phyloP scores from a whole-genome alignment of 768 basidiomycete genomes.

The Asterophora lycoperdoides region DNA sequence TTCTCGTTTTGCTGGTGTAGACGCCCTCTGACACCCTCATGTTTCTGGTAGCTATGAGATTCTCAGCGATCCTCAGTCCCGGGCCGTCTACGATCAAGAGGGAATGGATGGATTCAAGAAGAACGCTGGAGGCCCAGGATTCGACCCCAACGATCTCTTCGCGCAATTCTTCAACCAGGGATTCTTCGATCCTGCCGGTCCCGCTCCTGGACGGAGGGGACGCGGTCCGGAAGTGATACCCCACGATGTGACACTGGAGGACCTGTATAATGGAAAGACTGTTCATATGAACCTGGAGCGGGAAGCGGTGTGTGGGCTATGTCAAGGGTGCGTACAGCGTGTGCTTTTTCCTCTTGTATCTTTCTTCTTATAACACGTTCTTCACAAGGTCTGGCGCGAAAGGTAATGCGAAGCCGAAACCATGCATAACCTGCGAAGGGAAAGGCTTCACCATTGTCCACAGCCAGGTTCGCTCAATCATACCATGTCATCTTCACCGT shows the following conservation, averaged over 20 bases:
- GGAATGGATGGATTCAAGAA: constrained; percentile 68
- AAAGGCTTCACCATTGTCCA: constrained; percentile 70
- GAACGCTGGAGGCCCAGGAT: constrained; percentile 41
- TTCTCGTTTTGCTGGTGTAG: not conserved
- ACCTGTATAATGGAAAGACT: constrained; percentile 87
- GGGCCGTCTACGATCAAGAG: constrained; percentile 67
- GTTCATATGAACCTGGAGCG: constrained; percentile 89
- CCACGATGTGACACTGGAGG: constrained; percentile 86
- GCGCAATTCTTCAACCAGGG: constrained; percentile 63
- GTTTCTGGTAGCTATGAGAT: constrained; percentile 66
- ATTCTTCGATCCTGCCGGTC: constrained; percentile 64
- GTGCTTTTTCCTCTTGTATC: not conserved
- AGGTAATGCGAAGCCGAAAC: constrained; percentile 78
- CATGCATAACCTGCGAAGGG: constrained; percentile 78
- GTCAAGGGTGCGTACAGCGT: constrained; percentile 63
- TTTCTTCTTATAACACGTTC: not conserved
- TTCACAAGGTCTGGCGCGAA: constrained; percentile 69
- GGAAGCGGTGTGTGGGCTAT: constrained; percentile 69
- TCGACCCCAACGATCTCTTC: constrained; percentile 69
- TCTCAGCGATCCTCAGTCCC: constrained; percentile 61
- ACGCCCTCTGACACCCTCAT: constrained; percentile 6
- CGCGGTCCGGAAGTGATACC: constrained; percentile 73
- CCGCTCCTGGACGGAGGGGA: constrained; percentile 40
- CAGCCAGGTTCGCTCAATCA: constrained; percentile 39
- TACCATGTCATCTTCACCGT: not conserved